These are phyloP conservation scores for Lentinula aciculospora DNA, from an alignment of 768 basidiomycete genomes.

Conservation along the genomic window DNA sequence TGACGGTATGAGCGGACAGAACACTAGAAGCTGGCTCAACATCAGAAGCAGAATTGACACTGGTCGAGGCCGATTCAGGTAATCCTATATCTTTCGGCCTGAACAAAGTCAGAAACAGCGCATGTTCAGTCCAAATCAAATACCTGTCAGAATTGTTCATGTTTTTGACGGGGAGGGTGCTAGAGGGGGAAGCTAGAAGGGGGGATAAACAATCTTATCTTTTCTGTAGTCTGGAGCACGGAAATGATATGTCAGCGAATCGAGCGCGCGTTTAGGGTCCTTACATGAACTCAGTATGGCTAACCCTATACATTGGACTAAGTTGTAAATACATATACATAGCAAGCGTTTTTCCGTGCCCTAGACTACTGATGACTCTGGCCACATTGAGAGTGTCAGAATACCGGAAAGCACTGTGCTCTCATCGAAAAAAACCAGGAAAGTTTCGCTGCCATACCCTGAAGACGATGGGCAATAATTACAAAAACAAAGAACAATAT, in stretches of 20 bases:
- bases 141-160: neutral
- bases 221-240: neutral
- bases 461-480: too few relatives aligned
- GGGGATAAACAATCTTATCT: too few relatives aligned
- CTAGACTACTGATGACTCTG: too few relatives aligned
- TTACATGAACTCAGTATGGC: too few relatives aligned
- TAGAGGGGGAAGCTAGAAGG: neutral
- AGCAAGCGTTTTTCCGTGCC: too few relatives aligned
- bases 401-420: too few relatives aligned
- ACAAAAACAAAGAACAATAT: too few relatives aligned
- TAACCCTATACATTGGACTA: too few relatives aligned
- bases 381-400: neutral
- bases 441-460: too few relatives aligned
- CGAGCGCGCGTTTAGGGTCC: conserved; percentile 1
- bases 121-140: neutral
- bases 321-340: too few relatives aligned
- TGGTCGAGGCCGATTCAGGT: neutral
- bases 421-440: too few relatives aligned
- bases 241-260: neutral
- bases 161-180: neutral
- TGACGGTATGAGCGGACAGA: neutral
- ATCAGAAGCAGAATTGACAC: neutral
- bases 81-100: conserved; percentile 3
- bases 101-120: neutral
- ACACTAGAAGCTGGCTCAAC: neutral